phyloP scores from a whole-genome alignment of 169 alveolate genomes.

The Eimeria necatrix region DNA sequence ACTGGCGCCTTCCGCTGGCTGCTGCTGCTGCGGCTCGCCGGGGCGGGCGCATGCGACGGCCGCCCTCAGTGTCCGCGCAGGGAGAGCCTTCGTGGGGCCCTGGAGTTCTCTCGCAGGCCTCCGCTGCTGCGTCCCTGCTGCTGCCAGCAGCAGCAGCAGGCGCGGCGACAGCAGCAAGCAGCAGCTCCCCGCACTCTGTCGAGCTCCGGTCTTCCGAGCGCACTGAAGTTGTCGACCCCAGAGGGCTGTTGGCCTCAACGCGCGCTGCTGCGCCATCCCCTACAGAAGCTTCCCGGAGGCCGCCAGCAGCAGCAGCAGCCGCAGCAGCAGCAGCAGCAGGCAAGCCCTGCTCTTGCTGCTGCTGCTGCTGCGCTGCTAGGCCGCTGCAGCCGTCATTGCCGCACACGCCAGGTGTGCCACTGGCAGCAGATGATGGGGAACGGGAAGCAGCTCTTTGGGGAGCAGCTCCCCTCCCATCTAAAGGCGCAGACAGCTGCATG shows the following conservation, averaged over 20 bases:
- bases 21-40: conserved; percentile 35
- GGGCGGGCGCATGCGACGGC: conserved; percentile 1
- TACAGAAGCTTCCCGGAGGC: background rate
- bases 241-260: background rate
- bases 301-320: background rate
- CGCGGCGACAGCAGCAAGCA: background rate
- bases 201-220: background rate
- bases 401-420: too few relatives aligned
- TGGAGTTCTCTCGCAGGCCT: background rate
- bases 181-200: background rate
- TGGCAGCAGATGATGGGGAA: too few relatives aligned
- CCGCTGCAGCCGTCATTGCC: background rate
- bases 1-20: background rate
- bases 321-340: too few relatives aligned
- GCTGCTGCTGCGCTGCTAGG: background rate
- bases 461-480: too few relatives aligned
- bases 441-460: too few relatives aligned
- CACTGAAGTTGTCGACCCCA: background rate
- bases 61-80: background rate
- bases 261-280: background rate
- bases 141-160: too few relatives aligned
- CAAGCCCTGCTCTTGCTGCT: too few relatives aligned
- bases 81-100: background rate
- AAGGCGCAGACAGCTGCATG: too few relatives aligned
- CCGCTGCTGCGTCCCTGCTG: background rate